Conservation (phyloP, 164 flowering plant species). For the Aristolochia fimbriata region DNA sequence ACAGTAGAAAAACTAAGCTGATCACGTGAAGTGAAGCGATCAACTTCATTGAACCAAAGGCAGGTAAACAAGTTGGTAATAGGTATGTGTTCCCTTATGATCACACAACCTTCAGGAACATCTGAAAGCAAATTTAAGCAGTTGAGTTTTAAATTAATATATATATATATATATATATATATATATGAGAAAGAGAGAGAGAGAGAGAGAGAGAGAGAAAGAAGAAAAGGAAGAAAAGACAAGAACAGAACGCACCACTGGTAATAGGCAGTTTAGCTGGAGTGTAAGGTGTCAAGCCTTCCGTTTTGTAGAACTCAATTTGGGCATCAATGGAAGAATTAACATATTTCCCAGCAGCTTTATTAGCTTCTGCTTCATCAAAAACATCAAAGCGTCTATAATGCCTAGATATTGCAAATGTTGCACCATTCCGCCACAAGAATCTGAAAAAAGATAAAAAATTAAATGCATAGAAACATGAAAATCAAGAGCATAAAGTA, state of each 20-base stretch:
- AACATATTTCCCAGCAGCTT: constrained; percentile 87
- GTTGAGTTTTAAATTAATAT: constrained; percentile 4
- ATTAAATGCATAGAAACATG: background rate
- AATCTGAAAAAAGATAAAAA: constrained; percentile 55
- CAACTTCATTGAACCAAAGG: constrained; percentile 97
- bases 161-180: background rate
- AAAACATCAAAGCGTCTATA: constrained; percentile 89
- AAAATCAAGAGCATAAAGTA: background rate
- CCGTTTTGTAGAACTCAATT: constrained; percentile 66
- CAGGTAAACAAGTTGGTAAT: constrained; percentile 86
- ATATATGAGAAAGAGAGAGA: background rate
- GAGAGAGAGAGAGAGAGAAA: background rate
- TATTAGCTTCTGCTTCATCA: constrained; percentile 93
- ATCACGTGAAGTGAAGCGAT: constrained; percentile 91
- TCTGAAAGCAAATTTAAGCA: constrained; percentile 31
- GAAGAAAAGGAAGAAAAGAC: background rate
- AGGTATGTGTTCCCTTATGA: constrained; percentile 80
- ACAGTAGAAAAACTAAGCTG: constrained; percentile 89
- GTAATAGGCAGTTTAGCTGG: constrained; percentile 84
- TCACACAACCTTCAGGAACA: constrained; percentile 97
- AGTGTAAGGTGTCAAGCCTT: constrained; percentile 84
- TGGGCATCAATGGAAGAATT: constrained; percentile 82
- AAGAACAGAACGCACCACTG: constrained; percentile 48
- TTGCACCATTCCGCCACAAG: constrained; percentile 83
- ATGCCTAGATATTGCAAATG: constrained; percentile 90